Evolutionary conservation across 179 eudicot genomes (phyloP), one percentile per base, ranked within the genome.

Genomic region (Gypsophila paniculata): DNA sequence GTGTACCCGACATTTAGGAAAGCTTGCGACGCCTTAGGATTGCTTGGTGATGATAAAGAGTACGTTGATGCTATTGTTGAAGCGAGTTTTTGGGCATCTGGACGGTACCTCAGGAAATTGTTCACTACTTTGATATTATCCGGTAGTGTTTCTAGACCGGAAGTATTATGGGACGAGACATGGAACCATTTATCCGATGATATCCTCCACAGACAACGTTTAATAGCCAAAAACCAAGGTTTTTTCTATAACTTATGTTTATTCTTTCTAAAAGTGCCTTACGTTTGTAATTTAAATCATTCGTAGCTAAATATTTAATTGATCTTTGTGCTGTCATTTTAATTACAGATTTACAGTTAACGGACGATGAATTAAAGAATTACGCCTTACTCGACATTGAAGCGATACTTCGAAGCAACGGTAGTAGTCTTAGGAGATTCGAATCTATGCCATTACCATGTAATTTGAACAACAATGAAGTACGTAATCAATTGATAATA

Each of bases 21-120:
- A 34, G 72, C 63, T 26, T 69, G 62, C 18, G 32, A 53, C 4
- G 72, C 49, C 4, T n/a, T n/a, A 1, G 72, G 62, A 4, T 14
- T 69, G 13, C 38, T 69, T 22, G 61, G 58, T 14, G 72, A 69
- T 38, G 72, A 69, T 38, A 54, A 69, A 19, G 72, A 69, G 21
- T 65, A 65, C 2, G 29, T 39, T 0, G 69, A 65, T 6, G n/a
- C n/a, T n/a, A n/a, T n/a, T n/a, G n/a, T n/a, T n/a, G n/a, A n/a
- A n/a, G n/a, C n/a, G n/a, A n/a, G 68, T 19, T 8, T 8, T 19
- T 38, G 68, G 52, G 68, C 29, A 2, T 38, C 68, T 19, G 52
- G 68, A 2, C 10, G 29, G 8, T 64, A 38, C 19, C 51, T 64
- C 4, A 18, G 68, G 17, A 64, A 39, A 17, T 13, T 64, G 1